These are phyloP conservation scores for Nasturtium officinale DNA, from an alignment of 345 rosid species.

Conservation along the genomic window DNA sequence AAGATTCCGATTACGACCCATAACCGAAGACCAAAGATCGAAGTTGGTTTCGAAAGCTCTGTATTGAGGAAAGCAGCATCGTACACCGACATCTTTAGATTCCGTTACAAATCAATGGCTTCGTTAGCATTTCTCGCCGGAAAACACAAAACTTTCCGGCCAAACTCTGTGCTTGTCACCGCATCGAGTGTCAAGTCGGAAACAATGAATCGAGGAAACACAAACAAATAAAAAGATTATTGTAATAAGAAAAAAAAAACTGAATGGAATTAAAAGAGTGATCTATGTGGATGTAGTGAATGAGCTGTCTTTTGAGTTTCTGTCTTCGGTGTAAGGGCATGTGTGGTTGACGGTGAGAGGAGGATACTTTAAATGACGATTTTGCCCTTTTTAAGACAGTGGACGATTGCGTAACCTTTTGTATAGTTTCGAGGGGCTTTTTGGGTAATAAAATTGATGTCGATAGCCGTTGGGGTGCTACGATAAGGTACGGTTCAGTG, in stretches of 20 bases:
- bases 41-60: slow-evolving; percentile 63
- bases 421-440: slow-evolving; percentile 19
- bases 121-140: slow-evolving; percentile 31
- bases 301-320: slow-evolving; percentile 45
- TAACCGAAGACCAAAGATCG: slow-evolving; percentile 73
- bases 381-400: background rate
- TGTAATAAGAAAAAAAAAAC: background rate
- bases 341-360: slow-evolving; percentile 31
- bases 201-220: slow-evolving; percentile 10
- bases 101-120: background rate
- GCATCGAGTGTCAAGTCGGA: slow-evolving; percentile 13
- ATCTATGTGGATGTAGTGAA: slow-evolving; percentile 18
- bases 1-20: slow-evolving; percentile 83
- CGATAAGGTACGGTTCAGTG: slow-evolving; percentile 25
- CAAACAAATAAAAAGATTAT: background rate
- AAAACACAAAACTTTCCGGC: background rate
- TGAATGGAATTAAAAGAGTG: slow-evolving; percentile 6
- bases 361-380: background rate
- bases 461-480: slow-evolving; percentile 19
- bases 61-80: slow-evolving; percentile 42
- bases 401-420: background rate
- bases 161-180: background rate
- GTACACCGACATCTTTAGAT: slow-evolving; percentile 30
- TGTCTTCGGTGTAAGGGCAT: slow-evolving; percentile 33
- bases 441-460: background rate